A percentile compares a stretch with the other conserved stretches of the same genome.
phyloP scores from a whole-genome alignment of 176 grass and related monocot species.

The Avena atlantica region DNA sequence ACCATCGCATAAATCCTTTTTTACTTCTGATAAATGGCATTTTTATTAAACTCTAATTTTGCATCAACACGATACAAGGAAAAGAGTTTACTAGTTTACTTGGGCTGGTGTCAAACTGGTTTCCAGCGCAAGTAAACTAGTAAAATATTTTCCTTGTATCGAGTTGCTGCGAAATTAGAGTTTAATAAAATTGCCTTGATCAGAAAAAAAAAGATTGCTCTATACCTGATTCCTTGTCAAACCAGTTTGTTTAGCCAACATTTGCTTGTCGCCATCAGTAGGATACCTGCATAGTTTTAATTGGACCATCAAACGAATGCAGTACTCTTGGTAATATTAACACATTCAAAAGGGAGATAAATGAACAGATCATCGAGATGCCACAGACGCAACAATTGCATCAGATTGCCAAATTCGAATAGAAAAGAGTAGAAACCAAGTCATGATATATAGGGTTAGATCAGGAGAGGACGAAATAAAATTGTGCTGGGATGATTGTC shows the following conservation, averaged over 20 bases:
- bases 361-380: not conserved
- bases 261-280: conserved; percentile 88
- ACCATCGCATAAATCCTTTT: not conserved
- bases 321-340: not conserved
- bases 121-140: too few species aligned
- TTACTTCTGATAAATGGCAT: too few species aligned
- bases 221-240: conserved; percentile 76
- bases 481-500: not conserved
- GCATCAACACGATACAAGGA: too few species aligned
- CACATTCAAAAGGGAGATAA: not conserved
- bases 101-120: too few species aligned
- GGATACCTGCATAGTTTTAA: conserved; percentile 64
- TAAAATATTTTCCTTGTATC: too few species aligned
- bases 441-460: not conserved
- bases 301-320: not conserved
- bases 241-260: conserved; percentile 88
- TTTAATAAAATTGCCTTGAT: too few species aligned
- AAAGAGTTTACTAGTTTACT: too few species aligned
- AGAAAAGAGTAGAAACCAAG: not conserved
- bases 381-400: not conserved
- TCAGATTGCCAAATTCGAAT: not conserved
- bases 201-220: too few species aligned
- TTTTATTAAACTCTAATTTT: too few species aligned
- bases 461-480: not conserved
- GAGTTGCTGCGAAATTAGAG: too few species aligned